These are phyloP conservation scores for Aspergillus thermomutatus DNA, from an alignment of 2,329 filamentous ascomycete species.

Conservation along the genomic window DNA sequence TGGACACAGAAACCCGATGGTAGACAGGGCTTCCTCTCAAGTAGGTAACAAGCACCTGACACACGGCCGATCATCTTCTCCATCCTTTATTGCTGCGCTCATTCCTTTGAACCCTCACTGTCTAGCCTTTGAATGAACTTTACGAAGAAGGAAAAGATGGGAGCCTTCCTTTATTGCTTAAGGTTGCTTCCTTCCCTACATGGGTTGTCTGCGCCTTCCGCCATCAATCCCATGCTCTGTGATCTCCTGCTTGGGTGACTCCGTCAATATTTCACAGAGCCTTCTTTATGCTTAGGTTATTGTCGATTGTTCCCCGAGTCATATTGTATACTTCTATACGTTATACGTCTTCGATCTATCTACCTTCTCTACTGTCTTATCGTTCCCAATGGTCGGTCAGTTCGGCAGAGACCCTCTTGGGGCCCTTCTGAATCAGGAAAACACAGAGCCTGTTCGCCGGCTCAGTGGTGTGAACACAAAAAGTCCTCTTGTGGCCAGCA, in stretches of 20 bases:
- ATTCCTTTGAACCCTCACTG: background rate
- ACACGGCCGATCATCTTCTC: background rate
- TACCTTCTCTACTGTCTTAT: background rate
- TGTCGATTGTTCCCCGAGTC: background rate
- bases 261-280: background rate
- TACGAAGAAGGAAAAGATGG: background rate
- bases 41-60: background rate
- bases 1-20: background rate
- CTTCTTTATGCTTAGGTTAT: background rate
- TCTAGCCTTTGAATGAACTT: background rate
- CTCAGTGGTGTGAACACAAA: background rate
- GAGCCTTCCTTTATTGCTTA: background rate
- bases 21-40: background rate
- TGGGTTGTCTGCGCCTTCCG: background rate
- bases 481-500: background rate
- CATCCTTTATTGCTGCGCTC: background rate
- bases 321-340: background rate
- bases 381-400: background rate
- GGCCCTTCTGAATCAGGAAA: background rate
- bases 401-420: background rate
- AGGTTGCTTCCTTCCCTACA: background rate
- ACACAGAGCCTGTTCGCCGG: background rate
- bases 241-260: background rate
- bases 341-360: background rate
- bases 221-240: background rate